These are phyloP conservation scores for Cladosporium sp. DNA, from an alignment of 2,329 filamentous ascomycete genomes.

Conservation along the genomic window DNA sequence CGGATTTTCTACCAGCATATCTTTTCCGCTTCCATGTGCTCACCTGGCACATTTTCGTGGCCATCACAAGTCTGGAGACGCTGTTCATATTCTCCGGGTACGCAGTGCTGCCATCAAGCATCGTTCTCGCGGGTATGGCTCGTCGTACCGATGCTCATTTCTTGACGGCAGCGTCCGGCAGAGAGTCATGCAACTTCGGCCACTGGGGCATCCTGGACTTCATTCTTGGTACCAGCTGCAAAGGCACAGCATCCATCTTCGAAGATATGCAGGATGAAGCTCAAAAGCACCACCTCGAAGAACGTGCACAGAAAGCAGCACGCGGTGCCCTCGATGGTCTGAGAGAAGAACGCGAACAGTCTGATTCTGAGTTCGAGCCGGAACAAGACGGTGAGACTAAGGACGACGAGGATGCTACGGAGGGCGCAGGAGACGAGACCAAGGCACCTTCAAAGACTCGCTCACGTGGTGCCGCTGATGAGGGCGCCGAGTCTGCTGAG, in stretches of 20 bases:
- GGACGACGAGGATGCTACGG: background rate
- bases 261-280: slow-evolving; percentile 54
- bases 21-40: slow-evolving; percentile 66
- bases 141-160: slow-evolving; percentile 58
- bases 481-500: background rate
- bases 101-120: slow-evolving; percentile 54
- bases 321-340: slow-evolving; percentile 24
- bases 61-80: slow-evolving; percentile 62
- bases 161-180: slow-evolving; percentile 22
- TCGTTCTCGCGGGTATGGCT: slow-evolving; percentile 57
- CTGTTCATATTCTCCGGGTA: slow-evolving; percentile 67
- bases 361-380: background rate
- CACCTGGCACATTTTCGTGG: slow-evolving; percentile 64
- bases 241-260: slow-evolving; percentile 48
- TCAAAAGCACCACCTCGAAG: slow-evolving; percentile 51
- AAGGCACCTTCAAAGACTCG: background rate
- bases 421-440: background rate
- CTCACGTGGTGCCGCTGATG: slow-evolving; percentile 4
- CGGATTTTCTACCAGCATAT: slow-evolving; percentile 62
- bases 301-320: slow-evolving; percentile 35
- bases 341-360: slow-evolving; percentile 9
- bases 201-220: slow-evolving; percentile 61
- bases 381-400: background rate
- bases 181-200: slow-evolving; percentile 36
- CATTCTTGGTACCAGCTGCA: slow-evolving; percentile 49